Conservation (phyloP, 768 basidiomycete genomes). For the Leccinum imitatum region DNA sequence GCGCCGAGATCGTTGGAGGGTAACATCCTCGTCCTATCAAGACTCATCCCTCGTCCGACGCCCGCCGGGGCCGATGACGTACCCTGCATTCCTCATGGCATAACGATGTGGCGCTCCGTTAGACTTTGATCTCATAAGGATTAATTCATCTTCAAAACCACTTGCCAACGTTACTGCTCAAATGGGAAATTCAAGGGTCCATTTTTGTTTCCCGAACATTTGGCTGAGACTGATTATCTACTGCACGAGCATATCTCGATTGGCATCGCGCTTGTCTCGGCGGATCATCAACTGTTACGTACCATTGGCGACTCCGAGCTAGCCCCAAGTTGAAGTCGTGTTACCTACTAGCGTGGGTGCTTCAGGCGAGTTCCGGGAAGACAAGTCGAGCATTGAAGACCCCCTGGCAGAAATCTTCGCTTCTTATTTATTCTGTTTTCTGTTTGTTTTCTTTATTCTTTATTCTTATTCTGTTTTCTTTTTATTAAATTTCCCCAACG, state of each 20-base stretch:
- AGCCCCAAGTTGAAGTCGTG: not conserved
- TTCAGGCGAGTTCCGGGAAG: not conserved
- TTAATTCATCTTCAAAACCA: not conserved
- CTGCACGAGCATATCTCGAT: too few relatives aligned
- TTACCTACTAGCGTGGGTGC: not conserved
- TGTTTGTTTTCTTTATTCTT: slow-evolving; percentile 4
- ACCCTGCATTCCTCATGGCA: not conserved
- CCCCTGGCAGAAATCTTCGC: slow-evolving; percentile 1
- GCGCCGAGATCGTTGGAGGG: not conserved
- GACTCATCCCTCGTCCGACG: not conserved
- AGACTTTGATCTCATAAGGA: not conserved
- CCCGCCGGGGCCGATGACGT: not conserved
- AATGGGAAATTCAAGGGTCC: not conserved
- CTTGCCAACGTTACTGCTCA: not conserved
- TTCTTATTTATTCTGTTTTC: slow-evolving; percentile 1
- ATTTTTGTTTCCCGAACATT: not conserved
- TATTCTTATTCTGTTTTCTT: not conserved
- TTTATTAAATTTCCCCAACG: not conserved
- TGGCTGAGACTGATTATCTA: too few relatives aligned
- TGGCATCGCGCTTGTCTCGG: not conserved
- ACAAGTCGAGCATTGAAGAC: slow-evolving; percentile 6
- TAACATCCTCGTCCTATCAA: slow-evolving; percentile 18
- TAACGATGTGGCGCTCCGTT: not conserved
- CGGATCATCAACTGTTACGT: too few relatives aligned
- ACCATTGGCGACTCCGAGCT: slow-evolving; percentile 1